phyloP scores from a whole-genome alignment of 768 basidiomycete genomes.

The Lentinula sp. region DNA sequence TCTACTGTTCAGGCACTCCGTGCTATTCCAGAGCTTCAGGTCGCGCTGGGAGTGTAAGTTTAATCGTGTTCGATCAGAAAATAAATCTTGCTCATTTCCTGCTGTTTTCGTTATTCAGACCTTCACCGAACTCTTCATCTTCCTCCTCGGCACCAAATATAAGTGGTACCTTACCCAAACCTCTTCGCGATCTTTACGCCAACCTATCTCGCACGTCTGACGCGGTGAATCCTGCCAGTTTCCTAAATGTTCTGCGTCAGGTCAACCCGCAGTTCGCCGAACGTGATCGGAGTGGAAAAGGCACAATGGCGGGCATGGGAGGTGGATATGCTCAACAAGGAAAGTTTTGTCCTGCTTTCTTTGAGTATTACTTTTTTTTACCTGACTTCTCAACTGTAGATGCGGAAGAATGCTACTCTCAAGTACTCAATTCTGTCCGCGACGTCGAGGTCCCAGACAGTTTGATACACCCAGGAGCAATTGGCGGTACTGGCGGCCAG shows the following conservation, averaged over 20 bases:
- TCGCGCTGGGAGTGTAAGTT: conserved; percentile 56
- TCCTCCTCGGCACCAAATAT: conserved; percentile 33
- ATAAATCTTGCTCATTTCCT: neutral
- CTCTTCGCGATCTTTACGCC: conserved; percentile 64
- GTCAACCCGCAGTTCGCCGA: conserved; percentile 92
- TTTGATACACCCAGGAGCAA: conserved; percentile 17
- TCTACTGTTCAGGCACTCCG: conserved; percentile 92
- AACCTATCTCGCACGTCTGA: conserved; percentile 75
- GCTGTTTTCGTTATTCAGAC: neutral
- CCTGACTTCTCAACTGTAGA: conserved; percentile 34
- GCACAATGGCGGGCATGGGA: conserved; percentile 25
- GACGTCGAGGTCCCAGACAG: conserved; percentile 56
- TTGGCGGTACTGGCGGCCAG: conserved; percentile 17
- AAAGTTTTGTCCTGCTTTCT: conserved; percentile 19
- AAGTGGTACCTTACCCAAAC: conserved; percentile 25
- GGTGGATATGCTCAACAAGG: conserved; percentile 72
- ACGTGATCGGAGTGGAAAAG: conserved; percentile 34
- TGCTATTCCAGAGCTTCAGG: conserved; percentile 83
- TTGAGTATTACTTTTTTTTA: neutral
- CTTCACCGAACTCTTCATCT: conserved; percentile 9
- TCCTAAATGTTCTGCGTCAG: conserved; percentile 66
- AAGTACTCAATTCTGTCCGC: conserved; percentile 65
- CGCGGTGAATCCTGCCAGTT: conserved; percentile 60
- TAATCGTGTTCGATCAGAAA: neutral
- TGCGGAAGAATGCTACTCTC: conserved; percentile 86